Conservation (phyloP, 345 rosid species). For the Streptanthus diversifolius region DNA sequence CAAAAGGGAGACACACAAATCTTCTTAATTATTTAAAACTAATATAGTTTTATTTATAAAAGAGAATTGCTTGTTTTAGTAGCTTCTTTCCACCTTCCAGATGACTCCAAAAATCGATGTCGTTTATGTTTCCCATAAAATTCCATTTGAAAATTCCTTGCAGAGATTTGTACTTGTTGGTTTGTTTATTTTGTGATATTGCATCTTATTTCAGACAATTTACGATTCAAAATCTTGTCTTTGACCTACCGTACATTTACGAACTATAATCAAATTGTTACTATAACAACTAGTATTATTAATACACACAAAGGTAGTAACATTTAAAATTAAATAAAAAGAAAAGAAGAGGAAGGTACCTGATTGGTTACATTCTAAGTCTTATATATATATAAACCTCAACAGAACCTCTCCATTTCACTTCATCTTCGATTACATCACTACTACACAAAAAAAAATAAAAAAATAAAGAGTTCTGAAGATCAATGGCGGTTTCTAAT, state of each 20-base stretch:
- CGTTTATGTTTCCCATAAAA: conserved; percentile 29
- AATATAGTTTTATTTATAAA: background rate
- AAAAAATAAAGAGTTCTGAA: background rate
- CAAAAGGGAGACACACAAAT: conserved; percentile 44
- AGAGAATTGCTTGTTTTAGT: conserved; percentile 6
- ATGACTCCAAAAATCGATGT: conserved; percentile 41
- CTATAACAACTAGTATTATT: background rate
- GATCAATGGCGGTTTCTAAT: conserved; percentile 42
- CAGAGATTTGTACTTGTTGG: conserved; percentile 18
- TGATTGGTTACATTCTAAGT: background rate
- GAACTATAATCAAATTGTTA: background rate
- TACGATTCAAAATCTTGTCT: background rate
- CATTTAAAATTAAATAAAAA: conserved; percentile 3
- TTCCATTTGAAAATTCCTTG: conserved; percentile 12
- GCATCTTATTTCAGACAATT: background rate
- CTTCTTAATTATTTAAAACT: conserved; percentile 31
- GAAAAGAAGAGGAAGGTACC: conserved; percentile 29
- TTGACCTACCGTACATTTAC: conserved; percentile 19
- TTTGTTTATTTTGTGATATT: conserved; percentile 1
- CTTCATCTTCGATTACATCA: conserved; percentile 17
- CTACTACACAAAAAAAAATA: background rate
- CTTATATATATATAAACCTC: conserved; percentile 31
- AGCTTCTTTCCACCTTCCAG: conserved; percentile 61
- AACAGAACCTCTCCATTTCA: conserved; percentile 23
- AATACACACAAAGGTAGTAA: conserved; percentile 25